Conservation (phyloP, 1,139 yeast species). For the Sugiyamaella castrensis region DNA sequence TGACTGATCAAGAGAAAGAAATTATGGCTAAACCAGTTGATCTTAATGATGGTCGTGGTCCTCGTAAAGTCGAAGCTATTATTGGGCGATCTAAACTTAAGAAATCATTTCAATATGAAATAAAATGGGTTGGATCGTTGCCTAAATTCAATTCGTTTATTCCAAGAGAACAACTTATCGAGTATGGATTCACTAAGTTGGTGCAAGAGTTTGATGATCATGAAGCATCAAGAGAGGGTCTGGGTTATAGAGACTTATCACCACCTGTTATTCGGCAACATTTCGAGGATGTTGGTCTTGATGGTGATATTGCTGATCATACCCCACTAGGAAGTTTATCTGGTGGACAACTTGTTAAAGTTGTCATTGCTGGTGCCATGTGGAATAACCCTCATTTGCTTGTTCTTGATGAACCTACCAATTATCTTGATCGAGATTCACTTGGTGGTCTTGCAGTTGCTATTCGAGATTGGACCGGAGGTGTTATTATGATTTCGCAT, state of each 20-base stretch:
- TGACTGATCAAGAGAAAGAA: conserved; percentile 77
- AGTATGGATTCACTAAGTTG: conserved; percentile 81
- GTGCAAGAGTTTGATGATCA: conserved; percentile 96
- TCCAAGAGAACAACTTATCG: conserved; percentile 73
- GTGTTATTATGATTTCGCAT: conserved; percentile 98
- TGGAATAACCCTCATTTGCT: conserved; percentile 99
- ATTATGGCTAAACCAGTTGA: conserved; percentile 78
- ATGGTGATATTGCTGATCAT: conserved; percentile 97
- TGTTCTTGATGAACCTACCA: conserved; percentile 97
- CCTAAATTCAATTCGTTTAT: conserved; percentile 95
- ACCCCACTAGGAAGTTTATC: conserved; percentile 95
- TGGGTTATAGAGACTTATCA: conserved; percentile 89
- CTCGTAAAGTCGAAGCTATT: conserved; percentile 84
- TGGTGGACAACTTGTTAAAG: conserved; percentile 97
- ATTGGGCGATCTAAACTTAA: conserved; percentile 97
- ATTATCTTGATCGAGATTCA: conserved; percentile 96
- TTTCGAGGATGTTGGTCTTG: conserved; percentile 95
- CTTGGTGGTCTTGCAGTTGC: conserved; percentile 97
- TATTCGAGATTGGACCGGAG: conserved; percentile 96
- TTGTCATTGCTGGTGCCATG: conserved; percentile 99
- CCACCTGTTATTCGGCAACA: conserved; percentile 94
- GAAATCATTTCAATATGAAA: conserved; percentile 94
- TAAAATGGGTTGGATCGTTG: conserved; percentile 90
- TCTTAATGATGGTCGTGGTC: conserved; percentile 83
- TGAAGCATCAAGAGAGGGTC: conserved; percentile 97